Evolutionary conservation across 2,329 filamentous ascomycete genomes (phyloP), one percentile per base, ranked within the genome.

Genomic region (Venturia aucupariae): DNA sequence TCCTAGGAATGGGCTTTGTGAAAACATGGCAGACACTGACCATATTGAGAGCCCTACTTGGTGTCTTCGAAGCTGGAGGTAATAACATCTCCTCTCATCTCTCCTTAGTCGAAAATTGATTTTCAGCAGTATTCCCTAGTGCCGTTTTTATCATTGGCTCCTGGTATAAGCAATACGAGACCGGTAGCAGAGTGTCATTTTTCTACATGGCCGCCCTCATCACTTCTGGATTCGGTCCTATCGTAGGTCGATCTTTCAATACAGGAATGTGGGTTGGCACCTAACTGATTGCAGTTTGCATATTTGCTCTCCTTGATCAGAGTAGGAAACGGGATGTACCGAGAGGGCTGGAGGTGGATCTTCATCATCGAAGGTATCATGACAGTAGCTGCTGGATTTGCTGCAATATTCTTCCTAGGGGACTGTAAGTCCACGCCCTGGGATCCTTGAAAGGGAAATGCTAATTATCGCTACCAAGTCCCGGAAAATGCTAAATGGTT

Each of bases 51-150:
- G 61, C 73, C 2, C 68, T 74, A 1, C 70, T 72, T 48, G 72
- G 72, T 19, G 69, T 74, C 55, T 68, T 70, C 51, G 72, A 74
- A 48, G 67, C 72, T 30, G 72, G 54, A 61, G 22, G 38, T 44
- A 48, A 8, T 8, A 46, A 17, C n/a, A 41, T 27, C 5, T 27
- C 8, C 19, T 48, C 7, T 22, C 15, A 24, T 24, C 5, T 22
- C 19, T 48, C n/a, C 4, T 22, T 48, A n/a, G 44, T 24, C 22
- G 44, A 24, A 7, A 24, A 10, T 39, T 59, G 17, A 27, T 19
- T 13, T 59, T 19, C 51, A 78, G 70, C 64, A 86, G 70, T 65
- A 27, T 41, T 66, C 19, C 65, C 63, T 4, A 66, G 68, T 59
- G 67, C 63, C 55, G 65, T 66, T 19, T 70, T 65, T 38, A 63